Base-by-base conservation (phyloP, 257 asterid species). In the Ocimum tenuiflorum region DNA sequence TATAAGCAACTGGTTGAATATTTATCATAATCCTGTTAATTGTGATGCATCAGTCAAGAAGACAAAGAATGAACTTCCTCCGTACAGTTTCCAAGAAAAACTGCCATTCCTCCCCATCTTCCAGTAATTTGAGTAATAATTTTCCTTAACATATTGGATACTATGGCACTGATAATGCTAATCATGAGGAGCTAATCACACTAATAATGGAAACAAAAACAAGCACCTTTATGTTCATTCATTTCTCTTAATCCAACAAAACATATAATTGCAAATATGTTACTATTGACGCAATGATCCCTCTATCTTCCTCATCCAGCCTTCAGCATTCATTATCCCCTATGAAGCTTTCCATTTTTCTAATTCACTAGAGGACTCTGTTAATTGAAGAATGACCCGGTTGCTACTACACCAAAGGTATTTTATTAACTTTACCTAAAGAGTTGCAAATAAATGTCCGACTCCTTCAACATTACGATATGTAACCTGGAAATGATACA, bases 221-320 rank as follows among this genome's bases (percentile, higher is more conserved):
- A 65, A 57, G 53, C 43, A 64, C 51, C 50, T 15, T 47, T 52
- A 13, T 12, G 6, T 42, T 49, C 15, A 70, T 36, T 60, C 24
- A 31, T 51, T 61, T 36, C 19, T 67, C 22, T 57, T 69, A 11
- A 18, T 39, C 64, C 65, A 70, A 36, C 38, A 60, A 4, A 54
- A 39, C 23, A 3, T 19, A 9, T n/a, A 13, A 8, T 13, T 57
- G 49, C 23, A 51, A 45, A 29, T 35, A 41, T 52, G 67, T 45
- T 53, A 17, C n/a, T n/a, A n/a, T n/a, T n/a, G n/a, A n/a, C n/a
- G n/a, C n/a, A n/a, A n/a, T 61, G 18, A 57, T 22, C 52, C 49
- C 27, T 31, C 3, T 5, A 63, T 46, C 65, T 42, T 56, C 59
- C 39, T 58, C 59, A 27, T 39, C 60, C 35, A 13, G 52, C 54